phyloP scores from a whole-genome alignment of 257 asterid species.

The Solanum bulbocastanum region DNA sequence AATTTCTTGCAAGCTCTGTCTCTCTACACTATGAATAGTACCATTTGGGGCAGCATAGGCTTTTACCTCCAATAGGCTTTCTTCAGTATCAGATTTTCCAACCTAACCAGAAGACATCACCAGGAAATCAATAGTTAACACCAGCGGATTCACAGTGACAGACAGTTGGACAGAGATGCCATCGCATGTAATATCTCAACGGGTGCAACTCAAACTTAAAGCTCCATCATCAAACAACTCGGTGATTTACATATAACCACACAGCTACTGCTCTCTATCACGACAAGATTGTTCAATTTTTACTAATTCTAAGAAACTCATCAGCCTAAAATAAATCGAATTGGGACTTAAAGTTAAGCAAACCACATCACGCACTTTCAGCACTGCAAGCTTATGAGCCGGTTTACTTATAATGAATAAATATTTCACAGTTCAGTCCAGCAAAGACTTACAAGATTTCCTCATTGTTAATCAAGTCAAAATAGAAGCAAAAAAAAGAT shows the following conservation, averaged over 20 bases:
- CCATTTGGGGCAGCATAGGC: not conserved
- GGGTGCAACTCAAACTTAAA: not conserved
- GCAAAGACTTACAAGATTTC: not conserved
- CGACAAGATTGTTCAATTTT: not conserved
- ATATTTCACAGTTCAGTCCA: not conserved
- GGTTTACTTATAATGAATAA: not conserved
- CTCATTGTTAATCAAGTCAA: not conserved
- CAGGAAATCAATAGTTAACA: not conserved
- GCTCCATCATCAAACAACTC: not conserved
- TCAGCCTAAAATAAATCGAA: not conserved
- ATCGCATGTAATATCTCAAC: not conserved
- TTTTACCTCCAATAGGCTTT: not conserved
- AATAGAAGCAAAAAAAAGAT: not conserved
- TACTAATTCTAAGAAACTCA: not conserved
- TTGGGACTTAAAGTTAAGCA: not conserved
- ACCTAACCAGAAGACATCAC: not conserved
- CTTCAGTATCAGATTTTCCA: not conserved
- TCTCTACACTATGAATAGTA: not conserved
- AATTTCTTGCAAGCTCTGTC: not conserved
- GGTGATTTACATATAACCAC: not conserved
- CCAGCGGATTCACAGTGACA: not conserved
- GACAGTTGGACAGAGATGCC: not conserved
- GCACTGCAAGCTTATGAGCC: not conserved
- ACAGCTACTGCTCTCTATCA: not conserved
- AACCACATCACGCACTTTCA: not conserved